These are phyloP conservation scores for Arabis alpina DNA, from an alignment of 345 rosid species.

Conservation along the genomic window DNA sequence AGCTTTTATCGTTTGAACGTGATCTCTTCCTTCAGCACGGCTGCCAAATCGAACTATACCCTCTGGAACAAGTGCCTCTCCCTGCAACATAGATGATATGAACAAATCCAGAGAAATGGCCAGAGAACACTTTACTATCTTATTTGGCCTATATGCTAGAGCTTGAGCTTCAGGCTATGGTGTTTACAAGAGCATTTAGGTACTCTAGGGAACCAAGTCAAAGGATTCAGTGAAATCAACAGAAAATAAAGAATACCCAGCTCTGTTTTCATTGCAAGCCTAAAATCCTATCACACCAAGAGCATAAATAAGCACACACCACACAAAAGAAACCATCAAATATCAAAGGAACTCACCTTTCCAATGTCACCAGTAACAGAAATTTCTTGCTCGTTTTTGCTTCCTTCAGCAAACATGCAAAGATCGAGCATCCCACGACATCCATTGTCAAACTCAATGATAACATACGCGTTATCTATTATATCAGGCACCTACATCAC, in stretches of 20 bases:
- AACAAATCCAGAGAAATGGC: slow-evolving; percentile 15
- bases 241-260: too few species aligned
- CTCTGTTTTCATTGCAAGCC: too few species aligned
- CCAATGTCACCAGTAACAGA: slow-evolving; percentile 78
- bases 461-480: slow-evolving; percentile 87
- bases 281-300: background rate
- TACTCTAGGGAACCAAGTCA: too few species aligned
- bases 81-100: slow-evolving; percentile 48
- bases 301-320: background rate
- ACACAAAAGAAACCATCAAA: background rate
- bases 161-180: too few species aligned
- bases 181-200: too few species aligned
- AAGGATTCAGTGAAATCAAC: too few species aligned
- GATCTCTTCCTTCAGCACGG: slow-evolving; percentile 69
- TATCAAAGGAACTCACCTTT: slow-evolving; percentile 52
- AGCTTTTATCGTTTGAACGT: slow-evolving; percentile 65
- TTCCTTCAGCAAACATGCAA: slow-evolving; percentile 98
- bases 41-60: slow-evolving; percentile 68
- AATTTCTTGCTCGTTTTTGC: slow-evolving; percentile 94
- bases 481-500: slow-evolving; percentile 77
- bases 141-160: slow-evolving; percentile 5
- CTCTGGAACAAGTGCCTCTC: slow-evolving; percentile 95
- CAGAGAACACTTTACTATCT: slow-evolving; percentile 6
- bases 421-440: slow-evolving; percentile 93
- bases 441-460: slow-evolving; percentile 87